Evolutionary conservation across 2,329 filamentous ascomycete genomes (phyloP), one percentile per base, ranked within the genome.

Genomic region (Apiospora malaysiana): DNA sequence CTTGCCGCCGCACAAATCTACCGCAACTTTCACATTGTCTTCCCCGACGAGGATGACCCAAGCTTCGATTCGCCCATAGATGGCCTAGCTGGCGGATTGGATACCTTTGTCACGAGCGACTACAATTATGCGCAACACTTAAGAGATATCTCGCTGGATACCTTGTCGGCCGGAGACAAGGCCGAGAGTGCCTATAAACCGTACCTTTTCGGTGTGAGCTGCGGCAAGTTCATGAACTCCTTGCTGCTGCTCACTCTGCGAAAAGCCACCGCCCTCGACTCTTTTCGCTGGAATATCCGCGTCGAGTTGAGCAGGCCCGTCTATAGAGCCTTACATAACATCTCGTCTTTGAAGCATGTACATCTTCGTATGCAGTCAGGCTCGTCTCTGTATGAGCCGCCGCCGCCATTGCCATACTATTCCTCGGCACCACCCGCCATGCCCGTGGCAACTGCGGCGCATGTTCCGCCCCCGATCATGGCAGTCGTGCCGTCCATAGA

Each of bases 221-320:
- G 87, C 75, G 89, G 89, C 68, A 91, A 90, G 80, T 90, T 91
- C 70, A 83, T 92, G 78, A 91, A 89, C 74, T 90, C 88, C 0
- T 78, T 92, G 56, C 78, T 92, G 7, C 83, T 87, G 42, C 76
- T 90, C 76, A 86, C 88, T 0, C 77, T 92, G 72, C 87, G 85
- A 74, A 88, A 87, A 74, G 85, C 89, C 40, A 83, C 79, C 59
- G 81, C 83, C 0, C 82, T 92, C 32, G 89, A 91, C 76, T 82
- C 82, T 3, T 90, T 91, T 75, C 83, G 87, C 73, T 92, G 90
- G 90, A 90, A 91, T 76, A 87, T 91, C 69, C 85, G 88, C 8
- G 86, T 92, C 70, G 89, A 91, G 77, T 83, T 92, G 12, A 89
- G 86, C 76, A 83, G 87, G 7, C 85, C 84, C 1, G 85, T 91